Evolutionary conservation across 164 flowering plant species (phyloP), one percentile per base, ranked within the genome.

Genomic region (Sedum album): DNA sequence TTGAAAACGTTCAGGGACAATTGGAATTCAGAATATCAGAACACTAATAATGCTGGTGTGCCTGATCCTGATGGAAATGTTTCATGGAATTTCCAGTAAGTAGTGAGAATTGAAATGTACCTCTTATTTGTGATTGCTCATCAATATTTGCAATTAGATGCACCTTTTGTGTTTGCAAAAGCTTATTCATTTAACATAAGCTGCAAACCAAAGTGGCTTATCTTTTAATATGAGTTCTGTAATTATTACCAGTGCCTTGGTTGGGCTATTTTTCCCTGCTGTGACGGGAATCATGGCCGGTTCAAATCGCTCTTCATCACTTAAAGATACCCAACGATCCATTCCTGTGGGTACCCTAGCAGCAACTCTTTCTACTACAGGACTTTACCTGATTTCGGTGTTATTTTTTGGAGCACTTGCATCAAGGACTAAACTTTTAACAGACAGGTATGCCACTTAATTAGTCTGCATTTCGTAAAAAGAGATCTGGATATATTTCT

Each of bases 271-370:
- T 74, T 95, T 95, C 80, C 99, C 99, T 73, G 97, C 99, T 72
- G 99, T 95, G 4, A 95, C 97, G 1, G 99, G 99, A 73, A 92
- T 95, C 68, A 95, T 95, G 99, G 99, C 99, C 55, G 99, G 99
- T 73, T 95, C 99, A 62, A 95, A 95, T 82, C 93, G 99, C 64
- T 95, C 99, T 60, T 93, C 99, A 31, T 86, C 92, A n/a, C 76
- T 95, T 41, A 92, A 82, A 74, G 99, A 95, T 70, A 95, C 99
- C 63, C 97, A 95, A 76, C 89, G 90, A n/a, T 92, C 99, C 61
- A 95, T 95, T 73, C 99, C 99, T 20, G 61, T 89, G 75, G 99
- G 99, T 69, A 95, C 99, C 65, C 70, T 95, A 69, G 88, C 97
- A 68, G 97, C 99, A 49, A 90, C 92, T 66, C 88, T 95, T 61